phyloP scores from a whole-genome alignment of 306 rosid species.

The Rosa lucieae region DNA sequence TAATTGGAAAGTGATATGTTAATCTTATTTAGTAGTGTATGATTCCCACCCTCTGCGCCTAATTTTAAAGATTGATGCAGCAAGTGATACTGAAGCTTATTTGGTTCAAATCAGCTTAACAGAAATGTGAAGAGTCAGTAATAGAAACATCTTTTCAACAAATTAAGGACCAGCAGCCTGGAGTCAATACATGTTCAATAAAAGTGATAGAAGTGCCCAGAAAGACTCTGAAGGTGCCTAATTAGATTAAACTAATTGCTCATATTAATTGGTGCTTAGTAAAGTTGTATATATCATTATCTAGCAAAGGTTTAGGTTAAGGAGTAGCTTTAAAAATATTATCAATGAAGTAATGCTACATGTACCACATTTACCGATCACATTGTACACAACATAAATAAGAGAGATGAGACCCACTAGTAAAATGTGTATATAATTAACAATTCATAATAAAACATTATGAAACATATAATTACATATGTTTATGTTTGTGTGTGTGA shows the following conservation, averaged over 20 bases:
- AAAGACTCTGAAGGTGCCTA: not conserved
- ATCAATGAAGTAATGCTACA: not conserved
- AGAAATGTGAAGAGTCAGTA: not conserved
- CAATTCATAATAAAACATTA: not conserved
- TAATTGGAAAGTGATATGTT: not conserved
- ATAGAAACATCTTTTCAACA: not conserved
- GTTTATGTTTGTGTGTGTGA: not conserved
- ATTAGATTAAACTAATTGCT: not conserved
- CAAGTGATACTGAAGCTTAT: not conserved
- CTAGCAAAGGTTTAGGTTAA: not conserved
- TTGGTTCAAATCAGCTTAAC: not conserved
- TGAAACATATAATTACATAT: conserved; percentile 7
- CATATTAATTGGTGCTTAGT: not conserved
- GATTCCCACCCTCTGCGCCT: not conserved
- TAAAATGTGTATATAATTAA: not conserved
- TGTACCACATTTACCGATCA: not conserved
- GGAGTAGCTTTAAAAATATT: too few relatives aligned
- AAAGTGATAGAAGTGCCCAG: not conserved
- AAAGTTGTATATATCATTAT: not conserved
- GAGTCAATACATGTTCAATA: not conserved
- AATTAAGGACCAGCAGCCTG: not conserved
- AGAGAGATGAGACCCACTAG: not conserved
- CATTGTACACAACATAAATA: not conserved
- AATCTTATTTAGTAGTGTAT: not conserved
- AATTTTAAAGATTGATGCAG: not conserved